Conservation (phyloP, 352 stramenopile species). For the Phytophthora hybrid region DNA sequence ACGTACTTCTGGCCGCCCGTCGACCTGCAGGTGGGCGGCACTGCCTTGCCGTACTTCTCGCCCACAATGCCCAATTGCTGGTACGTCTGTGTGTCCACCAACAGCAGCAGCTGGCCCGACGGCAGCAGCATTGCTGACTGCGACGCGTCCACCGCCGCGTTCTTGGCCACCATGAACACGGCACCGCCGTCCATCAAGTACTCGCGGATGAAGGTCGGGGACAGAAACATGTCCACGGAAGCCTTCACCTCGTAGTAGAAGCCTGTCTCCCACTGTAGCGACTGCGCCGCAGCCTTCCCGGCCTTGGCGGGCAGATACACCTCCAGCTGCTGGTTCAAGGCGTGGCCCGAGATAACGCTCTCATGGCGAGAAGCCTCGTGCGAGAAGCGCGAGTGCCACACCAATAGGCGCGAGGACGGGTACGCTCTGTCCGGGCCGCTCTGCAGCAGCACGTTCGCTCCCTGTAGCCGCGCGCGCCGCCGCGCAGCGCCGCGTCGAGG, state of each 20-base stretch:
- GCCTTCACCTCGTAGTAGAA: conserved; percentile 85
- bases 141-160: conserved; percentile 64
- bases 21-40: conserved; percentile 32
- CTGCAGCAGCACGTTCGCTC: conserved; percentile 17
- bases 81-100: conserved; percentile 75
- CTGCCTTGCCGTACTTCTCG: conserved; percentile 59
- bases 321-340: conserved; percentile 80
- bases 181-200: conserved; percentile 58
- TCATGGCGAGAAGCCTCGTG: conserved; percentile 58
- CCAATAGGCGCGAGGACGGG: conserved; percentile 55
- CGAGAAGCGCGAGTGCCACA: conserved; percentile 68
- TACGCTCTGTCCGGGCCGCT: conserved; percentile 22
- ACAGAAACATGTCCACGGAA: conserved; percentile 65
- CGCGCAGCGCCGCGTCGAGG: conserved; percentile 36
- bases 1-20: conserved; percentile 65
- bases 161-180: conserved; percentile 84
- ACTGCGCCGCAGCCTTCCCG: conserved; percentile 48
- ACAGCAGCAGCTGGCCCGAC: conserved; percentile 71
- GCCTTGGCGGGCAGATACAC: conserved; percentile 53
- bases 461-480: conserved; percentile 32
- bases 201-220: conserved; percentile 62
- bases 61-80: conserved; percentile 77
- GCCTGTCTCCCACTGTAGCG: conserved; percentile 77
- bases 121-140: conserved; percentile 71
- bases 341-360: conserved; percentile 53